Evolutionary conservation across 345 rosid species (phyloP).

Genomic region (Cardamine chenopodiifolia): DNA sequence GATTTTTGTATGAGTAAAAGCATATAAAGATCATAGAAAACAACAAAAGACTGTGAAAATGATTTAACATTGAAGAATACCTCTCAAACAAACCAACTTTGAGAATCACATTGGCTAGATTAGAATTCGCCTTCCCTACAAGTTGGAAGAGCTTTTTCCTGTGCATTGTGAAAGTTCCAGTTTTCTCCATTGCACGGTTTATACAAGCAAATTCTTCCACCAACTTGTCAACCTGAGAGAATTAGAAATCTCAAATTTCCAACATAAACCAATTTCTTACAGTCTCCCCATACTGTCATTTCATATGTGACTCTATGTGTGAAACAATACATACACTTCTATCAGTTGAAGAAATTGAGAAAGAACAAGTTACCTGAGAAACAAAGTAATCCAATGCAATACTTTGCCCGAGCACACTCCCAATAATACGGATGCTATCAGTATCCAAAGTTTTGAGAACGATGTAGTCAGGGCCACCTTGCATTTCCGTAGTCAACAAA

Average conservation of each 20-base stretch:
- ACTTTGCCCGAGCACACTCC: slow-evolving; percentile 94
- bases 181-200: slow-evolving; percentile 85
- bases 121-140: slow-evolving; percentile 96
- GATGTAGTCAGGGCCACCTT: slow-evolving; percentile 79
- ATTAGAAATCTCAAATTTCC: slow-evolving; percentile 14
- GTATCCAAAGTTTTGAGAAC: slow-evolving; percentile 77
- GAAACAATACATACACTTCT: slow-evolving; percentile 4
- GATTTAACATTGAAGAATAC: slow-evolving; percentile 41
- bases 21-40: not conserved
- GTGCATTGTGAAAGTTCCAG: slow-evolving; percentile 94
- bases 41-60: not conserved
- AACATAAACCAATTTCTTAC: slow-evolving; percentile 10
- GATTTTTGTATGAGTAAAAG: not conserved
- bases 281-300: not conserved
- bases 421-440: slow-evolving; percentile 82
- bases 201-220: slow-evolving; percentile 94
- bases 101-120: slow-evolving; percentile 89
- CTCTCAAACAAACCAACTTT: slow-evolving; percentile 97
- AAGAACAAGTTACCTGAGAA: slow-evolving; percentile 64
- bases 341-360: slow-evolving; percentile 9
- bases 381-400: slow-evolving; percentile 94
- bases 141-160: slow-evolving; percentile 85
- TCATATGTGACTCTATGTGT: slow-evolving; percentile 1
- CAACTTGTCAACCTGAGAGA: slow-evolving; percentile 77
- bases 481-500: slow-evolving; percentile 67